Percentiles rank a stretch among this genome's conserved stretches.
These are phyloP conservation scores for Thelephora ganbajun DNA, from an alignment of 768 basidiomycete species.

Conservation along the genomic window DNA sequence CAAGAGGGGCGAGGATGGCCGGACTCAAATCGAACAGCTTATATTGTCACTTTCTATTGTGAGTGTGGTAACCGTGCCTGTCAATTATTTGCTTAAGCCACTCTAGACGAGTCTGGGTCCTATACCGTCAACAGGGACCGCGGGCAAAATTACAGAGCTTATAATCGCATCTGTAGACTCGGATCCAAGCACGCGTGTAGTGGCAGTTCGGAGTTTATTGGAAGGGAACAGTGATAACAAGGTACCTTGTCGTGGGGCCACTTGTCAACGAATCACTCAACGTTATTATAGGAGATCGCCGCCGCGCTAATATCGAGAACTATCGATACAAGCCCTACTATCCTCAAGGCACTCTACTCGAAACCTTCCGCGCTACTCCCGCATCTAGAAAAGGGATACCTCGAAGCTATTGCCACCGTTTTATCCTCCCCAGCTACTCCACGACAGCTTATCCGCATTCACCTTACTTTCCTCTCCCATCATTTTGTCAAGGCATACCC, in stretches of 20 bases:
- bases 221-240: conserved; percentile 9
- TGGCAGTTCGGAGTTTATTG: conserved; percentile 46
- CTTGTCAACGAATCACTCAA: not conserved
- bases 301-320: conserved; percentile 57
- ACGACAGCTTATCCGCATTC: conserved; percentile 36
- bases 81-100: no score
- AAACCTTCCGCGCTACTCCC: conserved; percentile 32
- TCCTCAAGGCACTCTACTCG: conserved; percentile 58
- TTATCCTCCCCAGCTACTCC: conserved; percentile 26
- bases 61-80: conserved; percentile 6
- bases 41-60: conserved; percentile 48
- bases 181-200: conserved; percentile 42
- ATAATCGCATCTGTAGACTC: conserved; percentile 45
- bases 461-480: conserved; percentile 40
- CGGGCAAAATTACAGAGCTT: conserved; percentile 17
- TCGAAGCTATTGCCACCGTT: conserved; percentile 33
- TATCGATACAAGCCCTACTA: conserved; percentile 43
- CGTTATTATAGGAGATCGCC: conserved; percentile 31
- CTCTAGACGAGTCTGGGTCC: not conserved
- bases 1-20: conserved; percentile 16
- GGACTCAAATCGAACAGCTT: conserved; percentile 36
- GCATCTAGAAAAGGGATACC: conserved; percentile 25
- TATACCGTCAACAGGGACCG: not conserved
- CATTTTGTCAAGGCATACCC: conserved; percentile 26
- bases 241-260: no score